A percentile compares a stretch with the other conserved stretches of the same genome.
These are phyloP conservation scores for Lodderomyces oxycetoniae DNA, from an alignment of 1,139 yeast species.

Conservation along the genomic window DNA sequence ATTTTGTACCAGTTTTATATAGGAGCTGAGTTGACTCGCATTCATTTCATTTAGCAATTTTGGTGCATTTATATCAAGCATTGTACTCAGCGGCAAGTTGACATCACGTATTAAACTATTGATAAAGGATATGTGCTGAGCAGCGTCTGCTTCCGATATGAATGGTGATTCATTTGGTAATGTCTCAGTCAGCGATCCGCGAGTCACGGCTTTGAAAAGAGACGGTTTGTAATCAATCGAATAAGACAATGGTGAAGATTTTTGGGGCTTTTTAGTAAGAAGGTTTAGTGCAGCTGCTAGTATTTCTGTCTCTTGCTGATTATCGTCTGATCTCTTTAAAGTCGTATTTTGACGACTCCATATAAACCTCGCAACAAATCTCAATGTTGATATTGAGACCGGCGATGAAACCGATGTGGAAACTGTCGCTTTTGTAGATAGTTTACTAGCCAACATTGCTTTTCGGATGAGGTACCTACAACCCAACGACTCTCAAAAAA, in stretches of 20 bases:
- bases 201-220: conserved; percentile 27
- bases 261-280: conserved; percentile 14
- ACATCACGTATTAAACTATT: conserved; percentile 20
- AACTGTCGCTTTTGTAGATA: not conserved
- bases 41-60: conserved; percentile 16
- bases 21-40: conserved; percentile 18
- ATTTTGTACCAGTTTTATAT: conserved; percentile 20
- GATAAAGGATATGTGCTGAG: too few relatives aligned
- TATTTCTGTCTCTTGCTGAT: conserved; percentile 19
- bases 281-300: conserved; percentile 40
- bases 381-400: conserved; percentile 5
- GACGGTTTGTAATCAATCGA: conserved; percentile 29
- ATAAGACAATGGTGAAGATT: not conserved
- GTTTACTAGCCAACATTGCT: too few relatives aligned
- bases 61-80: conserved; percentile 8
- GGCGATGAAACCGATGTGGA: too few relatives aligned
- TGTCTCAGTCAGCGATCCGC: conserved; percentile 28
- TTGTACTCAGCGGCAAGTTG: conserved; percentile 15
- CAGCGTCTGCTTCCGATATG: conserved; percentile 12
- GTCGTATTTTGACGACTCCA: conserved; percentile 7
- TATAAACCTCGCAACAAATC: conserved; percentile 8
- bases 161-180: conserved; percentile 1
- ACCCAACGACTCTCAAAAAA: too few relatives aligned
- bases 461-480: too few relatives aligned
- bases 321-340: conserved; percentile 2